Base-by-base conservation (phyloP, 108 stramenopile species). In the Aurantiochytrium sp. region DNA sequence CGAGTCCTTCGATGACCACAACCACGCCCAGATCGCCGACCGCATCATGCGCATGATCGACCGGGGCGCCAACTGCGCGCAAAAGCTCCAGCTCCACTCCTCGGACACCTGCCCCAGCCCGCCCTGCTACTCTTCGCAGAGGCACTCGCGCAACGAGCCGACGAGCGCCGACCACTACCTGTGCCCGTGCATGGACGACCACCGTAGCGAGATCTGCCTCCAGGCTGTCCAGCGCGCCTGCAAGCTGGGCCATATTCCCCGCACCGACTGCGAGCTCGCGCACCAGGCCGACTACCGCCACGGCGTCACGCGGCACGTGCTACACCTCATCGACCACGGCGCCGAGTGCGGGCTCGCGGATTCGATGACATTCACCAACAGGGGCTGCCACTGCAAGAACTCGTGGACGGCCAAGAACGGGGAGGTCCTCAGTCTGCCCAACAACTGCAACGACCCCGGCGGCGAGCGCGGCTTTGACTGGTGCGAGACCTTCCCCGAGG, bases 381-480 rank as follows among this genome's bases (percentile, higher is more conserved):
- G 45, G 10, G 45, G 73, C 1, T 81, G 73, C 73, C 73, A 81
- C 1, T 81, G 73, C 73, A 81, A 81, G 24, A 41, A 81, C 39
- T 12, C 6, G 17, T 81, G 73, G 73, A 81, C 39, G 17, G 73
- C 73, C n/a, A 12, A n/a, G 73, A 81, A 81, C 32, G 73, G 73
- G 0, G 73, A 81, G 2, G 12, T 48, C 30, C 15, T 81, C 10
- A 48, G 8, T 6, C 32, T 81, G 42, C 73, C 73, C 39, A 48
- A 81, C 4, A 81, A 81, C 73, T 81, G 73, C 73, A 81, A 81
- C 2, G 73, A 81, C 73, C 73, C 73, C 6, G 73, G 73, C 39
- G 45, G 45, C 30, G 42, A 81, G 24, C 39, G 45, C 3, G 73
- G 73, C 39, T 81, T 81, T 81, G 45, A 48, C 45, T 81, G 73